Evolutionary conservation across 345 rosid genomes (phyloP).

Genomic region (Lumnitzera littorea): DNA sequence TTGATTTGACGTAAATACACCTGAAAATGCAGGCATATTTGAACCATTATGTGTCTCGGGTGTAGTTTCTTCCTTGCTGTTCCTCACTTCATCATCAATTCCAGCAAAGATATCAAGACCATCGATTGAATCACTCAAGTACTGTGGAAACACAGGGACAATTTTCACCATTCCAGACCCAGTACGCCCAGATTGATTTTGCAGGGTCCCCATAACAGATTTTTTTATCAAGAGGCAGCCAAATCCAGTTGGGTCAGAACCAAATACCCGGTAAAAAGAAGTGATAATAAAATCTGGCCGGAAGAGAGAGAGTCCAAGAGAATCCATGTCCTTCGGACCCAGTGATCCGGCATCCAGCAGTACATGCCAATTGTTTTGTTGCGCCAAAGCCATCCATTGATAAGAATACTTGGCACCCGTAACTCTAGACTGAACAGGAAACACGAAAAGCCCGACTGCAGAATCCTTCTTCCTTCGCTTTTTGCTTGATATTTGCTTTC

Average conservation of each 20-base stretch:
- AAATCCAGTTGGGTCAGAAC: conserved; percentile 74
- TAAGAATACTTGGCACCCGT: conserved; percentile 82
- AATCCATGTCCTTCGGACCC: conserved; percentile 92
- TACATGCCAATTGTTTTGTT: conserved; percentile 81
- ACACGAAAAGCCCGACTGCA: conserved; percentile 72
- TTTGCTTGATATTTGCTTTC: conserved; percentile 63
- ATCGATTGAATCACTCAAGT: conserved; percentile 69
- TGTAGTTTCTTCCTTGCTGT: conserved; percentile 29
- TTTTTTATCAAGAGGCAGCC: conserved; percentile 85
- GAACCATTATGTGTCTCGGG: conserved; percentile 32
- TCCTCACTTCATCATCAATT: conserved; percentile 29
- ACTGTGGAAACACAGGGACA: conserved; percentile 56
- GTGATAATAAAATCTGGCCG: conserved; percentile 85
- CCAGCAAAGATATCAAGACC: conserved; percentile 50
- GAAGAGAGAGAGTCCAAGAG: conserved; percentile 74
- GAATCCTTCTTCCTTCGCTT: conserved; percentile 74
- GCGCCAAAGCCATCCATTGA: conserved; percentile 88
- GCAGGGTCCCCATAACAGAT: conserved; percentile 69
- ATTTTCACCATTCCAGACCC: conserved; percentile 79
- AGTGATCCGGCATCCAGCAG: conserved; percentile 75
- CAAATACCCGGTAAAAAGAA: conserved; percentile 70
- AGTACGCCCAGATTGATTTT: conserved; percentile 51
- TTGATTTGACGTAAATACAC: conserved; percentile 62
- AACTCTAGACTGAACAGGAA: conserved; percentile 83
- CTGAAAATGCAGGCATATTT: conserved; percentile 73